Base-by-base conservation (phyloP, 2,329 filamentous ascomycete genomes). In the Escovopsis weberi region DNA sequence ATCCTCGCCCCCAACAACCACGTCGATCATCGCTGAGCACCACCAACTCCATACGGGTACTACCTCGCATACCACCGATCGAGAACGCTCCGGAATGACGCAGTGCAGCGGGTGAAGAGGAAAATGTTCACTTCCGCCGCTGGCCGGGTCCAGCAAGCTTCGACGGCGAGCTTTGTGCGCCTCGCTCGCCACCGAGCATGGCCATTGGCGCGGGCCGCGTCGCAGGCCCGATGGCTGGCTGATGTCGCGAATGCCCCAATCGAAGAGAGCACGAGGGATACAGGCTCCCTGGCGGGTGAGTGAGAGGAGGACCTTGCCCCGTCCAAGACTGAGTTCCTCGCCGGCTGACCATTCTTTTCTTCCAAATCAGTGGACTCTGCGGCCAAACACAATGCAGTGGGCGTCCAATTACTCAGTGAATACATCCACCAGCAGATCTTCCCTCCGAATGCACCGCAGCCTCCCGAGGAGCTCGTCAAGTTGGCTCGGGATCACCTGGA, bases 371-470 rank as follows among this genome's bases (percentile, higher is more conserved):
- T 74, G 28, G 55, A 63, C 1, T 72, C 74, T 6, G 63, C 72
- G 44, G 69, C 85, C 39, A 79, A 91, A 50, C 85, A 82, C 67
- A 98, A 93, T 63, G 84, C 93, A 51, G 88, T 98, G 53, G 86
- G 85, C 42, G 85, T 98, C 34, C 91, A 98, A 64, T 89, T 96
- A 55, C 68, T 98, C 51, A 95, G 87, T 68, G 70, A 73, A 45
- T 74, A 88, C 66, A 72, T 98, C 37, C 85, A 89, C 60, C 58
- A 74, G 2, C 91, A 96, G 61, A 66, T 98, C 36, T 98, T 98
- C 56, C 76, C 75, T 4, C 64, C 68, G 34, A 66, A 65, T 39
- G 56, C 61, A 47, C 62, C 69, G 10, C 66, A 75, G 3, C 73
- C 82, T 2, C 75, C 84, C 2, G 64, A 74, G 37, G 76, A 87